Base-by-base conservation (phyloP, 1,284 basidiomycete genomes). In the Fomitopsis pinicola region DNA sequence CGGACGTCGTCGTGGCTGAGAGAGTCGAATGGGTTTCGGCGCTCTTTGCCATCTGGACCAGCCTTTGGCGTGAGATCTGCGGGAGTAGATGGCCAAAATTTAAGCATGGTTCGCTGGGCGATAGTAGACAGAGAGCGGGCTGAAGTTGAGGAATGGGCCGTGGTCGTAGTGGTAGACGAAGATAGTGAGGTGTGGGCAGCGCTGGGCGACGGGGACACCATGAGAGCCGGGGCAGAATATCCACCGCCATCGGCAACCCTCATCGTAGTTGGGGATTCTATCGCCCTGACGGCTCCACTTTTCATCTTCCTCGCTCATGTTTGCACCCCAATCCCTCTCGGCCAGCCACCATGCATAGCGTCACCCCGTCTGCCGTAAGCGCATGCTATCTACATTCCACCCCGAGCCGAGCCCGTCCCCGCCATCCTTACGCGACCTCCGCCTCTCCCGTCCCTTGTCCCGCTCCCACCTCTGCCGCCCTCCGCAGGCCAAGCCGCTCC, bases 51-150 rank as follows among this genome's bases (percentile, higher is more conserved):
- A 62, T 80, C 78, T 58, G 78, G 74, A 60, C 70, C 78, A 12
- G 85, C 84, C 65, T 83, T 82, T 42, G 92, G 91, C 1, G 92
- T 94, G 53, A 89, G 82, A 75, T 91, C 88, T 67, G 87, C 88
- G 65, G 86, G 76, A 44, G 82, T 78, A 50, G 80, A 76, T 3
- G 86, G 82, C 87, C 87, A 90, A 63, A 89, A 77, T 71, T 85
- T 87, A 67, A 91, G 78, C 85, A 89, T 89, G 60, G 57, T 33
- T 33, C 57, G 46, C 48, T 58, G 44, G 33, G 40, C 38, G 56
- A 57, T 57, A 56, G 42, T 58, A 50, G 44, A 57, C 63, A 59
- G 60, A 64, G 38, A 52, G 45, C 58, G 48, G 55, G 42, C 19
- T 48, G 38, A 46, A 26, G 52, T 42, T 22, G 57, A 17, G n/a